Base-by-base conservation (phyloP, 1,139 yeast species). In the Lodderomyces oxycetoniae region DNA sequence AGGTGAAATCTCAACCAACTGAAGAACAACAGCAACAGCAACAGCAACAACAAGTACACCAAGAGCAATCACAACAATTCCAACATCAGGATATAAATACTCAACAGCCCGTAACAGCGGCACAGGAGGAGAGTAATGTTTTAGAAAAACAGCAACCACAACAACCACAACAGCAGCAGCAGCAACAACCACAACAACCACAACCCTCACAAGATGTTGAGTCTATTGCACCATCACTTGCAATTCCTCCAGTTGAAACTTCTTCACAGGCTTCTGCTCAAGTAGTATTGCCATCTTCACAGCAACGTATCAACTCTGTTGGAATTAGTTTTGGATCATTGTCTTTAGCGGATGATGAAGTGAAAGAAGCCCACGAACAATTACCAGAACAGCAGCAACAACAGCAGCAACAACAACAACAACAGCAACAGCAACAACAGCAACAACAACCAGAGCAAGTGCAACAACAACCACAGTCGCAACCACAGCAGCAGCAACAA, bases 241-340 rank as follows among this genome's bases (percentile, higher is more conserved):
- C 37, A 28, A 30, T 29, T 26, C 23, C 38, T n/a, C 25, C 21
- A 15, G 32, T 34, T 22, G 15, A 24, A 19, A 17, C 36, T 20
- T 22, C 23, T 17, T 28, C 25, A 16, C 29, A 36, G 26, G 32
- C 27, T 25, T 21, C 36, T n/a, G 25, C 20, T 17, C 74, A 82
- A 44, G 91, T 83, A 41, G 79, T 81, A 34, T 73, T 83, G 52
- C 91, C 91, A 45, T 57, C 70, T 27, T 57, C 70, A 33, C 55
- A 68, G 31, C 74, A 71, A 49, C 61, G 67, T 42, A 63, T 67
- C 30, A 72, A 72, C 49, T 67, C 74, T 39, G 78, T 77, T 33
- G 86, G 84, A 45, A 82, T 80, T 36, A 80, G 83, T 35, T 81
- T 81, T 49, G 87, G 88, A 35, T 74, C 83, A 12, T 66, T 78